Evolutionary conservation across 139 green algal species (phyloP).

Genomic region (Coccomyxa sp.): DNA sequence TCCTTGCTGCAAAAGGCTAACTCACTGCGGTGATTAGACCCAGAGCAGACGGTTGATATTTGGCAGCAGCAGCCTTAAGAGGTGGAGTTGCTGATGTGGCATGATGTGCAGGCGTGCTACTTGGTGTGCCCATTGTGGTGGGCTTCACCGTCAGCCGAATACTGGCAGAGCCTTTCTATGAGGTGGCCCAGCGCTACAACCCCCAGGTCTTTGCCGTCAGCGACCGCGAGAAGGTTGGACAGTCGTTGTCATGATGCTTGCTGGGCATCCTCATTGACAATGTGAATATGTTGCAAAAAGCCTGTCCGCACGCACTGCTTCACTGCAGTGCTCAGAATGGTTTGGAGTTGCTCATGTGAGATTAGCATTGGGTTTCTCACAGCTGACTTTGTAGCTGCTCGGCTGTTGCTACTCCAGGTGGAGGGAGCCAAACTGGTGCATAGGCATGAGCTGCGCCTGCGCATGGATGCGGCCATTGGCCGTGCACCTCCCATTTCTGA

Average conservation of each 20-base stretch:
- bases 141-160: conserved; percentile 56
- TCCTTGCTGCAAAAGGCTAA: not conserved
- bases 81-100: too few relatives aligned
- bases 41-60: not conserved
- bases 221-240: conserved; percentile 55
- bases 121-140: conserved; percentile 58
- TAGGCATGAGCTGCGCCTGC: conserved; percentile 73
- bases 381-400: too few relatives aligned
- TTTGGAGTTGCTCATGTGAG: too few relatives aligned
- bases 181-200: conserved; percentile 50
- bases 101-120: conserved; percentile 27
- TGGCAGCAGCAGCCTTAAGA: not conserved
- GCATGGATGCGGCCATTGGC: conserved; percentile 77
- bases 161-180: conserved; percentile 67
- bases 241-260: not conserved
- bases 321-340: too few relatives aligned
- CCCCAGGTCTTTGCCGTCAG: conserved; percentile 65
- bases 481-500: conserved; percentile 62
- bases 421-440: conserved; percentile 35
- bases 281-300: not conserved
- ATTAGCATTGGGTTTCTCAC: too few relatives aligned
- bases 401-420: too few relatives aligned
- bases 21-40: not conserved
- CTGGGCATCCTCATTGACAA: too few relatives aligned
- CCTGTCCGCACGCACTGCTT: not conserved